Evolutionary conservation across 257 asterid species (phyloP).

Genomic region (Catharanthus roseus): DNA sequence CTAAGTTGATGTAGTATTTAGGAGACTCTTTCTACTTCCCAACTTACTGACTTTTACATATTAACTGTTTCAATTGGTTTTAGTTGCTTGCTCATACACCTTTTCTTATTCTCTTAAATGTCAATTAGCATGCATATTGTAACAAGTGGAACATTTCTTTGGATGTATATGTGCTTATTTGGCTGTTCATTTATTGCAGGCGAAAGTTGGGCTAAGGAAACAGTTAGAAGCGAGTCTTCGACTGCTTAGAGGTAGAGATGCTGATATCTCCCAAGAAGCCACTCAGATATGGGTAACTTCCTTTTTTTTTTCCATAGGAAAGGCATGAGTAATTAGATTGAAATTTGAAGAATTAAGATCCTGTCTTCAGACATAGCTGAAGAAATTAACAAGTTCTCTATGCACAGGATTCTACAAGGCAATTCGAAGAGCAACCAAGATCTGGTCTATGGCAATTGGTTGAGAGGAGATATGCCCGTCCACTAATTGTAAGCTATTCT

Average conservation of each 20-base stretch:
- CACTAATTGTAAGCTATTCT: slow-evolving; percentile 4
- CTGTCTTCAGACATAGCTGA: neutral
- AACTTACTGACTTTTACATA: neutral
- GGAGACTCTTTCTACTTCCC: neutral
- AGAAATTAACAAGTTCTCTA: neutral
- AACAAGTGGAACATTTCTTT: neutral
- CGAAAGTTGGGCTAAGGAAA: slow-evolving; percentile 7
- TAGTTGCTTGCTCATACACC: neutral
- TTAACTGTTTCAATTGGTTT: neutral
- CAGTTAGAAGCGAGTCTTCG: slow-evolving; percentile 9
- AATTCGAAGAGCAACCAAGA: neutral
- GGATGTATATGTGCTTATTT: neutral
- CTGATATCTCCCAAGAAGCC: slow-evolving; percentile 6
- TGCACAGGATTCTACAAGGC: neutral
- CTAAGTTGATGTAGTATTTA: neutral
- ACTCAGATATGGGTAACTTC: slow-evolving; percentile 5
- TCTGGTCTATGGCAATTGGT: slow-evolving; percentile 5
- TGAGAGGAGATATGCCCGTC: slow-evolving; percentile 14
- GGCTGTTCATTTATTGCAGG: slow-evolving; percentile 1
- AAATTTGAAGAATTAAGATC: neutral
- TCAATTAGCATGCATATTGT: neutral
- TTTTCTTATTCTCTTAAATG: neutral
- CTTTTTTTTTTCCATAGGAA: neutral
- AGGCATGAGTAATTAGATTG: neutral
- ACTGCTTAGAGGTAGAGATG: slow-evolving; percentile 8